A percentile compares a stretch with the other conserved stretches of the same genome.
These are phyloP conservation scores for Artemisia annua DNA, from an alignment of 129 eudicot genomes.

Conservation along the genomic window DNA sequence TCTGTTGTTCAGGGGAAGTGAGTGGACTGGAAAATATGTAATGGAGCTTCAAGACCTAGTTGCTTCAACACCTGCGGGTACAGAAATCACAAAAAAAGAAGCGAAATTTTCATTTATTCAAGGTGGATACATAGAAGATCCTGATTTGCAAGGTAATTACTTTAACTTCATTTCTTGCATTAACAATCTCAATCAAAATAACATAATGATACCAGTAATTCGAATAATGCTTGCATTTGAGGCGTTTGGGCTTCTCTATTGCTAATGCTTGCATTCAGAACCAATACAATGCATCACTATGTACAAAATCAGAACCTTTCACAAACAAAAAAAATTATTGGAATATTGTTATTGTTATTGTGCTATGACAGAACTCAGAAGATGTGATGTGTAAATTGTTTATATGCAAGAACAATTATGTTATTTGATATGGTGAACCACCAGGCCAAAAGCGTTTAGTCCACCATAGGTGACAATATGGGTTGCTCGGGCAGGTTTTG, in stretches of 20 bases:
- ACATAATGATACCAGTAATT: neutral
- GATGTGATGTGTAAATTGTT: no score
- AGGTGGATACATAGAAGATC: slow-evolving; percentile 88
- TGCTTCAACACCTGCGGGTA: slow-evolving; percentile 38
- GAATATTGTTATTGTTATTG: no score
- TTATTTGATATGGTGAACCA: no score
- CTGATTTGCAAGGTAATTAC: slow-evolving; percentile 64
- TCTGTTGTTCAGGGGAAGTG: slow-evolving; percentile 63
- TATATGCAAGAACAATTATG: no score
- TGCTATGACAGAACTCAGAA: no score
- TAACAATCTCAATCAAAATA: neutral
- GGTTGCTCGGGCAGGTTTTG: no score
- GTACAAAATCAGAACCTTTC: no score
- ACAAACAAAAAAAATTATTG: no score
- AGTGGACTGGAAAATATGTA: slow-evolving; percentile 86
- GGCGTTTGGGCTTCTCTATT: slow-evolving; percentile 11
- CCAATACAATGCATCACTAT: no score
- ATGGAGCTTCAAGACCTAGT: slow-evolving; percentile 69
- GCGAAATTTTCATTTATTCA: slow-evolving; percentile 83
- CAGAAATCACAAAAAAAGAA: slow-evolving; percentile 39
- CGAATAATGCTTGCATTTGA: slow-evolving; percentile 1
- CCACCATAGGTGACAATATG: no score
- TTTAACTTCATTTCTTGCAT: slow-evolving; percentile 6
- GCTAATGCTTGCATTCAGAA: neutral
- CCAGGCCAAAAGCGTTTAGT: no score